A percentile compares a stretch with the other conserved stretches of the same genome.
Conservation (phyloP, 257 asterid genomes). For the Ligustrum vulgare region DNA sequence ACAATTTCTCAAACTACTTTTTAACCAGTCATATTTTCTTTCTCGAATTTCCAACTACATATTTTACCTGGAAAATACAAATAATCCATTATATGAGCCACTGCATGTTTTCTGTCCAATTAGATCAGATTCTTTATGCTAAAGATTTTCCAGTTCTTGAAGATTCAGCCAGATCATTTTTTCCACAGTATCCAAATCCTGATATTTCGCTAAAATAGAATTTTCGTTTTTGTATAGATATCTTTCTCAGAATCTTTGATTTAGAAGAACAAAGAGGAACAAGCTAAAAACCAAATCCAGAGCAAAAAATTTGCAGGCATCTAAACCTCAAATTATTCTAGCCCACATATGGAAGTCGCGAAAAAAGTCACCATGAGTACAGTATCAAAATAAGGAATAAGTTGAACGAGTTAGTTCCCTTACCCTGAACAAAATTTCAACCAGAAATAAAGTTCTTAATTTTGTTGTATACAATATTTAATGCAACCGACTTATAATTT, state of each 20-base stretch:
- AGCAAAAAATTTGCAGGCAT: background rate
- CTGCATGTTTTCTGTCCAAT: background rate
- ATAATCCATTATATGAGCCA: too few species aligned
- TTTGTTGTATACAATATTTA: background rate
- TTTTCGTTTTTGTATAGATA: background rate
- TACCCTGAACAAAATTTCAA: background rate
- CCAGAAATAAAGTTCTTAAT: background rate
- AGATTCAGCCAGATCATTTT: background rate
- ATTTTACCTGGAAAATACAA: too few species aligned
- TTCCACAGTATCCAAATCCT: background rate
- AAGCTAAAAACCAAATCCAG: background rate
- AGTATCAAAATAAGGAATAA: background rate
- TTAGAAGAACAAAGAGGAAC: background rate
- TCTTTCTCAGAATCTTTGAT: background rate
- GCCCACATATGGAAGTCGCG: background rate
- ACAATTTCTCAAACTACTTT: too few species aligned
- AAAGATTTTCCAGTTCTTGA: background rate
- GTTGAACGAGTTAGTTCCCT: background rate
- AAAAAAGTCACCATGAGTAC: background rate
- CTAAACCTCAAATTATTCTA: background rate
- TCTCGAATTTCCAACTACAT: too few species aligned
- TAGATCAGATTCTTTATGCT: background rate
- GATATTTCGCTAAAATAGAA: background rate
- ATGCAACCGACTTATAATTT: background rate
- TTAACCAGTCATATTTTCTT: too few species aligned